Evolutionary conservation across 108 stramenopile genomes (phyloP), one percentile per base, ranked within the genome.

Genomic region (Discostella stelligeroides): DNA sequence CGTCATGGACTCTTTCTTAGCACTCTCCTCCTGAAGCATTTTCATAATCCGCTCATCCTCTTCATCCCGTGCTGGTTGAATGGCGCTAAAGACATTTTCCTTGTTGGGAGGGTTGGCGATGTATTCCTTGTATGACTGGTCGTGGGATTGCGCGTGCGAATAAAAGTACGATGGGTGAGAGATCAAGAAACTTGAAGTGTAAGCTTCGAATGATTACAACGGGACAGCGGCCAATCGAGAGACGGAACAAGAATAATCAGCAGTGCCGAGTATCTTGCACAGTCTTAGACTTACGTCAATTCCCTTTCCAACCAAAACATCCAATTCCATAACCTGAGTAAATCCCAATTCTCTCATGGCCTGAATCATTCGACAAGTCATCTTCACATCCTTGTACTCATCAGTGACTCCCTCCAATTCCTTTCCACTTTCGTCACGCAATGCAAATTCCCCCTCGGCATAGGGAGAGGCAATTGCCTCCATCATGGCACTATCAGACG

Each of bases 301-400:
- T 25, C 85, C 85, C 53, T 74, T 68, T 11, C 48, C 73, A 39
- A 94, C 57, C 86, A 94, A 84, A 55, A 91, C 76, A 63, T 89
- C 89, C 68, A 94, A 78, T 80, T 94, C 92, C 63, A 85, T 84
- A 14, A 82, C 53, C 30, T 87, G 82, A 15, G 84, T 79, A 63
- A 91, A 94, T 20, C 89, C 89, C 24, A 72, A 81, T 34, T 84
- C 85, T 53, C 92, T 81, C 48, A 94, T 63, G 30, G 83, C 88
- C 80, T 85, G 80, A 59, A 94, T 59, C 24, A 90, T 65, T 47
- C 43, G 60, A 58, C 63, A 71, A 45, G 25, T 42, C 70, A 50
- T 78, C 73, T 84, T 84, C 53, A 68, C 72, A 55, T 72, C 78
- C 59, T 69, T 58, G 23, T 55, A 61, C 5, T 43, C 74, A 46